A percentile compares a stretch with the other conserved stretches of the same genome.
These are phyloP conservation scores for Rhodotorula sp. DNA, from an alignment of 1,284 basidiomycete species.

Conservation along the genomic window DNA sequence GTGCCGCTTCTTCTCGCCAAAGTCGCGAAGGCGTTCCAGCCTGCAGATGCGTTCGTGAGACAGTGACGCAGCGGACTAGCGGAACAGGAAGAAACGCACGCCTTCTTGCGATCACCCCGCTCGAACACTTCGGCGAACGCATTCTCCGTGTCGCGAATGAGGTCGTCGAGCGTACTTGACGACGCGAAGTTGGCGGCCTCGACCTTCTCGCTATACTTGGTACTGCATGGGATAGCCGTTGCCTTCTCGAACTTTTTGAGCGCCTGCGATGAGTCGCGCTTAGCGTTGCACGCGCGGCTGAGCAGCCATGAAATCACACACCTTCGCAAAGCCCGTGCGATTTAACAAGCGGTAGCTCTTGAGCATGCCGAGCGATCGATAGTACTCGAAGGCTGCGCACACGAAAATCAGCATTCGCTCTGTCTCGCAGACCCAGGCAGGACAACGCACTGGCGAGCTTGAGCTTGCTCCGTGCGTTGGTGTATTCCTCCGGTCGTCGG, in stretches of 20 bases:
- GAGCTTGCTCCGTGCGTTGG: constrained; percentile 32
- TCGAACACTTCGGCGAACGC: constrained; percentile 48
- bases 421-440: too few relatives aligned
- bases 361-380: constrained; percentile 40
- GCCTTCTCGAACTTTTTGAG: constrained; percentile 80
- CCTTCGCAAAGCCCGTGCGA: constrained; percentile 36
- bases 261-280: constrained; percentile 7
- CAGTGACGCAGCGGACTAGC: constrained; percentile 51
- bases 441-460: constrained; percentile 38
- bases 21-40: constrained; percentile 36
- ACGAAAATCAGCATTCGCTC: background rate
- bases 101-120: constrained; percentile 78
- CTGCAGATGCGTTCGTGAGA: background rate
- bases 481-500: constrained; percentile 36
- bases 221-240: constrained; percentile 56
- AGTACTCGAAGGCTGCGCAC: constrained; percentile 39
- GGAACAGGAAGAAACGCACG: constrained; percentile 63
- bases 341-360: constrained; percentile 41
- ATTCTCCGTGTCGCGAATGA: constrained; percentile 39
- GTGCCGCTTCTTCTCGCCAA: constrained; percentile 31
- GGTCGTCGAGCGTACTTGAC: constrained; percentile 35
- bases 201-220: constrained; percentile 74
- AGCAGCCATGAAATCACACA: background rate
- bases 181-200: constrained; percentile 53
- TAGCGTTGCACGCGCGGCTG: too few relatives aligned